Evolutionary conservation across 108 stramenopile species (phyloP).

Genomic region (Discostella pseudostelligera): DNA sequence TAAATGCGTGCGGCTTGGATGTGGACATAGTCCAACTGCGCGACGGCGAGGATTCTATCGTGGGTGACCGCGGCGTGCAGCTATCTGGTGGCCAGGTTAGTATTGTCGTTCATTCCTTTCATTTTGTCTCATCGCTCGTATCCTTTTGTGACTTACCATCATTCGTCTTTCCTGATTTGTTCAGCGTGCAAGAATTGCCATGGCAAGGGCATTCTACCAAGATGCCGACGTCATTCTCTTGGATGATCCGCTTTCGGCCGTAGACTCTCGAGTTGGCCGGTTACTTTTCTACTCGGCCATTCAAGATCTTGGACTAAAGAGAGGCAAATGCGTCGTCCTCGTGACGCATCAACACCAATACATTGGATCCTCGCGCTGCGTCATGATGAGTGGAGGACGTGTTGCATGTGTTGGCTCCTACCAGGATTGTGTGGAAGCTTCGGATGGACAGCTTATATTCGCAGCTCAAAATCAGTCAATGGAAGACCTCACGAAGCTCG

Average conservation of each 20-base stretch:
- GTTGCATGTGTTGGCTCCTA: constrained; percentile 70
- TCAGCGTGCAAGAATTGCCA: constrained; percentile 82
- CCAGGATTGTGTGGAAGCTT: constrained; percentile 58
- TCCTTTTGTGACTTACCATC: neutral
- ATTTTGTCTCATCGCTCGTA: neutral
- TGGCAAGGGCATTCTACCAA: constrained; percentile 76
- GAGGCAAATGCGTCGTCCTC: constrained; percentile 76
- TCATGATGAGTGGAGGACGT: constrained; percentile 72
- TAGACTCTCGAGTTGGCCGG: constrained; percentile 85
- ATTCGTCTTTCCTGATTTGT: neutral
- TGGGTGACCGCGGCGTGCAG: constrained; percentile 93
- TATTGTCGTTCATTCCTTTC: neutral
- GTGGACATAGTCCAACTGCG: constrained; percentile 69
- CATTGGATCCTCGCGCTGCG: constrained; percentile 60
- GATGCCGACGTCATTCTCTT: constrained; percentile 74
- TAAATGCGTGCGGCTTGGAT: constrained; percentile 76
- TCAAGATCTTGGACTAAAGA: constrained; percentile 49
- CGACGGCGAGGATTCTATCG: constrained; percentile 81
- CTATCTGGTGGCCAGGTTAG: constrained; percentile 79
- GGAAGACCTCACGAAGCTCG: constrained; percentile 15
- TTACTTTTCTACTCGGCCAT: constrained; percentile 84
- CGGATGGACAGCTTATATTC: constrained; percentile 45
- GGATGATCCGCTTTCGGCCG: constrained; percentile 96
- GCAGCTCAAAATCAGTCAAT: constrained; percentile 32
- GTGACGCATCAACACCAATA: constrained; percentile 95